Base-by-base conservation (phyloP, 1,284 basidiomycete genomes). In the Retiboletus flavoniger region DNA sequence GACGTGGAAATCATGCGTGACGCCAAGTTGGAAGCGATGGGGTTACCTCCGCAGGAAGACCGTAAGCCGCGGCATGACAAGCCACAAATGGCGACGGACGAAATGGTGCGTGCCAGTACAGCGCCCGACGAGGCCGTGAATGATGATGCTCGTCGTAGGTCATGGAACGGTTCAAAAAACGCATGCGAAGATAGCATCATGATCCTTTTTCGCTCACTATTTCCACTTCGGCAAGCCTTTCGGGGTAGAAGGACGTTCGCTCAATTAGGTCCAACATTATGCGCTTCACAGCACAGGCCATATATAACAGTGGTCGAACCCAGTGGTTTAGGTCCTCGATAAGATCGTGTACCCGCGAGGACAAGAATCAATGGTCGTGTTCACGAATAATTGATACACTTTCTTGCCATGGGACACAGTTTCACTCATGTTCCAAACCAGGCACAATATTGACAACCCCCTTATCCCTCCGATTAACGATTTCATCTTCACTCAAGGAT, bases 51-150 rank as follows among this genome's bases (percentile, higher is more conserved):
- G 4, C 78, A 81, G 56, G 82, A 81, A n/a, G 77, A 82, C 66
- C 75, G 78, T 44, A 74, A 74, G 58, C 70, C 75, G 6, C 75
- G 79, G n/a, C 70, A 79, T 21, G 82, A 85, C 40, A 78, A 82
- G 56, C 76, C 77, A 19, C 89, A 95, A 64, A 85, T 87, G 79
- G 93, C 95, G 3, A 97, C 93, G 2, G 95, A 98, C 63, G 93
- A 97, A 65, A 69, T 89, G 70, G 94, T 94, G 56, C 63, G 76
- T 52, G 17, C n/a, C n/a, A n/a, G 29, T 26, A 13, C 26, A 16
- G 3, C 3, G 3, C 3, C 9, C 6, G 29, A 31, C 17, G 28
- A 0, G 14, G 13, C 13, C 11, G 26, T 19, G 42, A n/a, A 16
- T 16, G 62, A 42, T 45, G 42, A 42, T 38, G 42, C 10, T 36